Evolutionary conservation across 805 yeast genomes (phyloP).

Genomic region (Wickerhamomyces tratensis): DNA sequence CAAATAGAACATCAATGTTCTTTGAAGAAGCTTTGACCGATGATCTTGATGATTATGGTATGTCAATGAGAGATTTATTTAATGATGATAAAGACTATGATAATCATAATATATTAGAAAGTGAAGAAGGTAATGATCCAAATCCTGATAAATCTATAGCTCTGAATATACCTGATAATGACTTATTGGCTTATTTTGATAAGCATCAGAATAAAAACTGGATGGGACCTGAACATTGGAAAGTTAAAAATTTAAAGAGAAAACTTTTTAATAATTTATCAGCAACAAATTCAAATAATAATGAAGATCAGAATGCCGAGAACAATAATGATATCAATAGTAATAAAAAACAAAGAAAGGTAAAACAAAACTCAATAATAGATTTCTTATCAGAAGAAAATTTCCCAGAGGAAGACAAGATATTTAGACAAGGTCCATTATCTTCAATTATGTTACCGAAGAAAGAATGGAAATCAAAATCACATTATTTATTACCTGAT

Average conservation of each 20-base stretch:
- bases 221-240: constrained; percentile 95
- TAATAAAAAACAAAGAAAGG: constrained; percentile 13
- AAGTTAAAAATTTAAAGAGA: constrained; percentile 47
- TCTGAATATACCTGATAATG: constrained; percentile 36
- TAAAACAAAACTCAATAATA: constrained; percentile 27
- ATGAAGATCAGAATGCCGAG: background rate
- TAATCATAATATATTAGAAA: constrained; percentile 4
- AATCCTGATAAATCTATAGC: constrained; percentile 4
- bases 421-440: constrained; percentile 28
- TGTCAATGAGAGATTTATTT: constrained; percentile 15
- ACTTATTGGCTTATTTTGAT: constrained; percentile 74
- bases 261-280: constrained; percentile 13
- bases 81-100: constrained; percentile 12
- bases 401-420: constrained; percentile 22
- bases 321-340: too few species aligned
- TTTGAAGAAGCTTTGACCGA: constrained; percentile 13
- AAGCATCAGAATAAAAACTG: constrained; percentile 58
- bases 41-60: constrained; percentile 16
- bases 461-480: constrained; percentile 28
- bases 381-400: constrained; percentile 29
- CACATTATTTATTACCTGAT: constrained; percentile 52
- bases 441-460: constrained; percentile 27
- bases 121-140: background rate
- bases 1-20: constrained; percentile 17
- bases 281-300: background rate